Evolutionary conservation across 345 rosid species (phyloP), one percentile per base, ranked within the genome.

Genomic region (Acer yangbiense): DNA sequence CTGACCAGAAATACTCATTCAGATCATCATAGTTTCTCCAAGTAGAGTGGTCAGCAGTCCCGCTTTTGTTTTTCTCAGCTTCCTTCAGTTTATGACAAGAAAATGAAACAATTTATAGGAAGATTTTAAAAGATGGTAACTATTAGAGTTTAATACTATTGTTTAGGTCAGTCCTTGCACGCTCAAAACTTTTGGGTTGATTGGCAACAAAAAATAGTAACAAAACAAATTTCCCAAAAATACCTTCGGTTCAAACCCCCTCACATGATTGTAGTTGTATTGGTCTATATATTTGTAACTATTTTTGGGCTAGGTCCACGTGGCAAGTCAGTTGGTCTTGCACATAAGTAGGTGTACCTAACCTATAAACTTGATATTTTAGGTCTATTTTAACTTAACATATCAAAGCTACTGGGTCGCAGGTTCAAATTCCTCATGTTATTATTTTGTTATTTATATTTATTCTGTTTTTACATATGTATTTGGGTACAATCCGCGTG

Each of bases 21-120:
- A 93, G 85, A 80, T 95, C 99, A 84, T 95, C 99, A n/a, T 93
- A 95, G 89, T 95, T 95, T 87, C 99, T 90, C 99, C 99, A 95
- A 72, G 89, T 87, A 63, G 93, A 92, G 83, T 95, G 91, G 78
- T 91, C 93, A 73, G 97, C 92, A 12, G 94, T 88, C 69, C 97
- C 99, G 60, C 87, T 86, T 86, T 92, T 89, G 87, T 71, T 90
- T 84, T 91, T 92, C 76, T 83, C 73, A 83, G 94, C 93, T 87
- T 95, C 99, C 99, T 95, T 87, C 81, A 88, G 44, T 78, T 82
- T 80, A 77, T 52, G 25, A 73, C 18, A 69, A 32, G 65, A 76
- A 73, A 79, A 75, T 82, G 79, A 72, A 82, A 62, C 62, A 63
- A 69, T 60, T 12, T 9, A 65, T 48, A 43, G 10, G n/a, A 74